Conservation (phyloP, 208 protist genomes). For the Leishmania braziliensis region DNA sequence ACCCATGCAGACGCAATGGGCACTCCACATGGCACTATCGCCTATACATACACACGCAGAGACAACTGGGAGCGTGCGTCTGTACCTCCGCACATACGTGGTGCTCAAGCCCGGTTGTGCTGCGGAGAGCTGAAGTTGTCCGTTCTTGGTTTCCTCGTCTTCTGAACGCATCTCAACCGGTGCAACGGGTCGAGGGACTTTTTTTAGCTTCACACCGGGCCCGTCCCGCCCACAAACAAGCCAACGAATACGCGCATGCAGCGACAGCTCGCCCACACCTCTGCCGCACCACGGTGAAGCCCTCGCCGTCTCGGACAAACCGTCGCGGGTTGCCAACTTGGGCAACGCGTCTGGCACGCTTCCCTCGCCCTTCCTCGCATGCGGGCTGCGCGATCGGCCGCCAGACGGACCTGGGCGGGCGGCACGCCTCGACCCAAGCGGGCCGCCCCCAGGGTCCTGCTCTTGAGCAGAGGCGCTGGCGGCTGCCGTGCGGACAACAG, state of each 20-base stretch:
- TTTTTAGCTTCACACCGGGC: not conserved
- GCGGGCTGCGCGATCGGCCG: not conserved
- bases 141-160: too few relatives aligned
- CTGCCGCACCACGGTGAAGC: not conserved
- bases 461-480: not conserved
- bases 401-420: not conserved
- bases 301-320: not conserved
- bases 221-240: not conserved
- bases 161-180: too few relatives aligned
- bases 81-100: too few relatives aligned
- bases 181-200: too few relatives aligned
- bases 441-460: too few relatives aligned
- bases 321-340: not conserved
- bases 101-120: too few relatives aligned
- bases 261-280: not conserved
- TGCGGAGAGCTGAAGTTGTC: too few relatives aligned
- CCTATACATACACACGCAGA: not conserved
- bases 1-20: not conserved
- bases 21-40: not conserved
- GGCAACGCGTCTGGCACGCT: not conserved
- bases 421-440: not conserved
- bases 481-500: not conserved
- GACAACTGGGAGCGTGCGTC: too few relatives aligned
- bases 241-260: not conserved
- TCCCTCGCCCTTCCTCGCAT: not conserved